Conservation (phyloP, 75 land plant genomes). For the Gnetum montanum region DNA sequence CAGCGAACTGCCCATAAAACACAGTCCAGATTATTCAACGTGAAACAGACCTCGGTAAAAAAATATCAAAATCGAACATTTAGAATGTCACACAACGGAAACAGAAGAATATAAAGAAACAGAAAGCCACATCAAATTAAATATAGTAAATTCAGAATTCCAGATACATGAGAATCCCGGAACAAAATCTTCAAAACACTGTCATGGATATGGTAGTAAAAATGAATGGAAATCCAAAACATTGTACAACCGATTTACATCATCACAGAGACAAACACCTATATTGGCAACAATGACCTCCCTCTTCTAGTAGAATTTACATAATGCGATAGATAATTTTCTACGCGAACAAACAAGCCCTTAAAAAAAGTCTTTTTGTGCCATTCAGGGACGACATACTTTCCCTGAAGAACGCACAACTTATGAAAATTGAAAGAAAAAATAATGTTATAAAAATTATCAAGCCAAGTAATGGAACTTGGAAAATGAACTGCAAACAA, state of each 20-base stretch:
- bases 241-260: conserved; percentile 5
- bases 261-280: not conserved
- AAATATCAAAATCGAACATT: too few relatives aligned
- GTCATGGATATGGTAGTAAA: not conserved
- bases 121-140: too few relatives aligned
- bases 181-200: not conserved
- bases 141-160: conserved; percentile 5
- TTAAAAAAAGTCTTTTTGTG: not conserved
- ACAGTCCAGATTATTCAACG: conserved; percentile 3
- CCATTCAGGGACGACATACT: conserved; percentile 6
- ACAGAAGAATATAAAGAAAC: too few relatives aligned
- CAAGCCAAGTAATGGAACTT: conserved; percentile 9
- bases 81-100: too few relatives aligned
- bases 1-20: conserved; percentile 1
- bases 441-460: conserved; percentile 3
- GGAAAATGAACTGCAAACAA: conserved; percentile 9
- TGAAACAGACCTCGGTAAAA: too few relatives aligned
- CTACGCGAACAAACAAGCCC: too few relatives aligned
- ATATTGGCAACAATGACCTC: not conserved
- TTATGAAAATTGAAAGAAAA: too few relatives aligned
- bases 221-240: not conserved
- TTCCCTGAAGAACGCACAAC: too few relatives aligned
- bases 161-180: not conserved
- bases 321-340: too few relatives aligned
- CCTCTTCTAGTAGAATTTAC: not conserved